phyloP scores from a whole-genome alignment of 108 stramenopile species.

The Skeletonema tropicum region DNA sequence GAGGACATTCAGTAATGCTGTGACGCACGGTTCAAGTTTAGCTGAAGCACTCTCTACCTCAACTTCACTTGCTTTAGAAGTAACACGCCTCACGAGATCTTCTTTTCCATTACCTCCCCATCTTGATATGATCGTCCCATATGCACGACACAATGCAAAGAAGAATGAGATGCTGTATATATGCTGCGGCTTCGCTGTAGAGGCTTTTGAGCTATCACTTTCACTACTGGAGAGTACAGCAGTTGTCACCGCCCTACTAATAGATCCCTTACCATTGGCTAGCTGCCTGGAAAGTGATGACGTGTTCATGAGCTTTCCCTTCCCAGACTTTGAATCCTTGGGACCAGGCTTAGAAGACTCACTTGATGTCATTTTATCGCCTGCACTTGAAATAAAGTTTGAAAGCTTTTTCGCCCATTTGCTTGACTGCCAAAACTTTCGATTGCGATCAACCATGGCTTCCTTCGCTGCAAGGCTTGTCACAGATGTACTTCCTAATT shows the following conservation, averaged over 20 bases:
- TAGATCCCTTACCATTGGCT: constrained; percentile 53
- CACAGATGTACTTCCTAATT: constrained; percentile 56
- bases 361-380: constrained; percentile 20
- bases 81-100: constrained; percentile 52
- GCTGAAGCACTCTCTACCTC: constrained; percentile 48
- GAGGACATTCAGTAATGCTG: constrained; percentile 70
- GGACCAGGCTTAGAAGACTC: constrained; percentile 17
- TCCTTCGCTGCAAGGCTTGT: constrained; percentile 79
- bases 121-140: constrained; percentile 78
- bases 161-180: constrained; percentile 42
- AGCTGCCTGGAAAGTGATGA: constrained; percentile 65
- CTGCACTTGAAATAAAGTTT: constrained; percentile 36
- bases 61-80: constrained; percentile 16
- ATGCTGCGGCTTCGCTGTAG: constrained; percentile 31
- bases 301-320: constrained; percentile 62
- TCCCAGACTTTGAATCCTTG: constrained; percentile 27
- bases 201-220: constrained; percentile 6
- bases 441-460: constrained; percentile 74
- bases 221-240: constrained; percentile 18
- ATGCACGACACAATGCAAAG: constrained; percentile 48
- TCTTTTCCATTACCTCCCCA: constrained; percentile 85
- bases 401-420: constrained; percentile 78
- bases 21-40: constrained; percentile 63
- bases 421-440: constrained; percentile 75
- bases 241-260: constrained; percentile 26